A percentile compares a stretch with the other conserved stretches of the same genome.
These are phyloP conservation scores for Typha latifolia DNA, from an alignment of 176 grass and related monocot species.

Conservation along the genomic window DNA sequence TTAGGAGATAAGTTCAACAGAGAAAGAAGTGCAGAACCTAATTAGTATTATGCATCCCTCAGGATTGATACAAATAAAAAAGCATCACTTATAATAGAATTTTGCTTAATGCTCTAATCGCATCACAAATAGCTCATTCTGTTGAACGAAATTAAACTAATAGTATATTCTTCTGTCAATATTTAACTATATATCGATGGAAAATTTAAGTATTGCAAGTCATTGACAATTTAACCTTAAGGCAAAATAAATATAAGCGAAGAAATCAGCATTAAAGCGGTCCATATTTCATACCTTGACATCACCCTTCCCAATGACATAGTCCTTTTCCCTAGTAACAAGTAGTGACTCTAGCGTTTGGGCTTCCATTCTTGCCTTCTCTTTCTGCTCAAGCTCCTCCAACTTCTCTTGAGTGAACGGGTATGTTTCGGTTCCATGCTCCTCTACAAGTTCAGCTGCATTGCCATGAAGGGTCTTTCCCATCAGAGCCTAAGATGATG, in stretches of 20 bases:
- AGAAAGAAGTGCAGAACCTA: no score
- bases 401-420: constrained; percentile 68
- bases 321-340: constrained; percentile 41
- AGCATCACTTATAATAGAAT: no score
- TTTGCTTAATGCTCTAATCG: not conserved
- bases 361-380: constrained; percentile 42
- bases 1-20: no score
- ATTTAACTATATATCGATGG: not conserved
- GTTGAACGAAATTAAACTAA: not conserved
- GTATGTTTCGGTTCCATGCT: constrained; percentile 57
- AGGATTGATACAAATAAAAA: no score
- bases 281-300: constrained; percentile 33
- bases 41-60: no score
- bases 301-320: constrained; percentile 47
- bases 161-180: not conserved
- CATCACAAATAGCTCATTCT: not conserved
- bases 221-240: no score
- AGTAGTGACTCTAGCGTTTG: constrained; percentile 78
- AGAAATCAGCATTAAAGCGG: no score
- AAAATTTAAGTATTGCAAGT: no score
- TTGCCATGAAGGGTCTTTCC: constrained; percentile 57
- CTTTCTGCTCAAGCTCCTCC: constrained; percentile 47
- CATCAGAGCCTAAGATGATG: constrained; percentile 72
- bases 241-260: no score
- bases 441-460: constrained; percentile 50